A percentile compares a stretch with the other conserved stretches of the same genome.
Conservation (phyloP, 225 moss, liverwort and hornwort species). For the Asterella californica region DNA sequence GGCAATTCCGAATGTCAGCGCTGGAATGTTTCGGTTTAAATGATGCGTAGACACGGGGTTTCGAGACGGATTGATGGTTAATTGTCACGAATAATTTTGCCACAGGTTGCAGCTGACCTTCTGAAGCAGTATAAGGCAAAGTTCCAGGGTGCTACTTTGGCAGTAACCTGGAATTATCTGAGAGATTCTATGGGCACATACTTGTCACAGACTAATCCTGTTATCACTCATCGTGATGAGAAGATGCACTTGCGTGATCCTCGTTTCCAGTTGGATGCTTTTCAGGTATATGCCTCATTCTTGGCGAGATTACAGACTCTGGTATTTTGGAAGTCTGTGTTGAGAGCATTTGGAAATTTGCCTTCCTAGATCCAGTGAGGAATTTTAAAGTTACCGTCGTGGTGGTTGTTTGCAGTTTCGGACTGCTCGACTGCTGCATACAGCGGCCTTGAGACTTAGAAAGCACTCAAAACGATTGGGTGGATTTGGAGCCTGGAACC, state of each 20-base stretch:
- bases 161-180: slow-evolving; percentile 77
- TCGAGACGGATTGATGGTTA: not conserved
- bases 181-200: slow-evolving; percentile 74
- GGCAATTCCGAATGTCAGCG: not conserved
- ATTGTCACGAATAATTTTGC: not conserved
- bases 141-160: slow-evolving; percentile 59
- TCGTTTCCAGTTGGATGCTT: slow-evolving; percentile 75
- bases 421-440: slow-evolving; percentile 78
- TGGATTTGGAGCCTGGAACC: slow-evolving; percentile 83
- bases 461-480: slow-evolving; percentile 79
- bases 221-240: slow-evolving; percentile 75
- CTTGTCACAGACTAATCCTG: slow-evolving; percentile 79
- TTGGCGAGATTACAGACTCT: not conserved
- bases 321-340: not conserved
- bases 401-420: slow-evolving; percentile 54
- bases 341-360: not conserved
- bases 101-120: slow-evolving; percentile 72
- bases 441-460: slow-evolving; percentile 66
- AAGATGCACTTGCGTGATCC: slow-evolving; percentile 69
- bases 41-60: not conserved
- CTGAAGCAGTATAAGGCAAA: slow-evolving; percentile 75
- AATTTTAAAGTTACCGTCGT: not conserved
- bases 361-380: not conserved
- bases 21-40: too few species aligned
- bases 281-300: slow-evolving; percentile 41